Percentiles rank a stretch among this genome's conserved stretches.
Evolutionary conservation across 139 green algal genomes (phyloP).

Genomic region (Chlorella ohadii): DNA sequence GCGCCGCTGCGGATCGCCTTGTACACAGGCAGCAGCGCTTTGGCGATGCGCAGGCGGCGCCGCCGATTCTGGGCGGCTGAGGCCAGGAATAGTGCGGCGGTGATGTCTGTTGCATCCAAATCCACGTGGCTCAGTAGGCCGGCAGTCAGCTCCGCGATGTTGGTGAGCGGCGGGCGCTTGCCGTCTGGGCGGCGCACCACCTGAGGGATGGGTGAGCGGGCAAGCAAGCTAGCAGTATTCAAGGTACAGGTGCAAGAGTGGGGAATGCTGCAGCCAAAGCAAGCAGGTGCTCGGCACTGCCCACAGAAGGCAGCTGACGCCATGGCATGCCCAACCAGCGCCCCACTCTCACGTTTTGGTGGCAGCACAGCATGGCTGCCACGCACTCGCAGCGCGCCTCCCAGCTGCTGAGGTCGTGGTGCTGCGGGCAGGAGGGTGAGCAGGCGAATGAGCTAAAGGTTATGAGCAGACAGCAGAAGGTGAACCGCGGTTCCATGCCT

Average conservation of each 20-base stretch:
- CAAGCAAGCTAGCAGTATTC: neutral
- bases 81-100: constrained; percentile 43
- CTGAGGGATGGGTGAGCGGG: neutral
- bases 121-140: constrained; percentile 49
- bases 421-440: neutral
- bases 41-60: constrained; percentile 46
- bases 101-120: constrained; percentile 55
- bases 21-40: constrained; percentile 47
- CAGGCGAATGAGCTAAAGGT: too few species aligned
- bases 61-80: constrained; percentile 49
- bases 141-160: constrained; percentile 55
- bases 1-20: neutral
- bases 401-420: constrained; percentile 39
- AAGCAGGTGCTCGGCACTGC: too few species aligned
- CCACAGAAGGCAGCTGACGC: too few species aligned
- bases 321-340: too few species aligned
- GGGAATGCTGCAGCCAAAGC: too few species aligned
- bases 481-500: too few species aligned
- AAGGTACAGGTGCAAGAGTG: too few species aligned
- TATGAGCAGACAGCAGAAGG: too few species aligned
- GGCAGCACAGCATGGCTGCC: constrained; percentile 45
- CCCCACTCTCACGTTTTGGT: neutral
- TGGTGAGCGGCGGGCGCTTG: constrained; percentile 47
- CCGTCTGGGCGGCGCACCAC: constrained; percentile 33
- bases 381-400: constrained; percentile 51